Conservation (phyloP, 1,139 yeast species). For the Zygosaccharomyces sapae region DNA sequence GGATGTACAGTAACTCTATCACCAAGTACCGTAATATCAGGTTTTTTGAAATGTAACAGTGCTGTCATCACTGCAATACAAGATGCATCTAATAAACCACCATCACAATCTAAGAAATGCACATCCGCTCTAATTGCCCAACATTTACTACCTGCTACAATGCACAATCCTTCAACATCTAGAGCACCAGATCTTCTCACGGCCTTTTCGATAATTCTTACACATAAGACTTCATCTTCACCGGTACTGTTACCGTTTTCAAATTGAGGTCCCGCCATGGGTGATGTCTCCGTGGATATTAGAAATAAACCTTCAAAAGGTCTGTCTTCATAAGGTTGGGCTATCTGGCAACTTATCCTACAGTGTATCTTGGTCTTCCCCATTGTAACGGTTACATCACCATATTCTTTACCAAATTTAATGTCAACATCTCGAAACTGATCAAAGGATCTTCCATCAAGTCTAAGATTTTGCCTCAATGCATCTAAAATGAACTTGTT, state of each 20-base stretch:
- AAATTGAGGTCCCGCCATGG: constrained; percentile 84
- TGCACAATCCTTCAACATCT: constrained; percentile 85
- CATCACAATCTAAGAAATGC: constrained; percentile 84
- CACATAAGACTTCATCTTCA: constrained; percentile 73
- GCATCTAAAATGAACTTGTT: constrained; percentile 56
- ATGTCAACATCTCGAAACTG: constrained; percentile 64
- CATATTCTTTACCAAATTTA: constrained; percentile 66
- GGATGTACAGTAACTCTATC: constrained; percentile 68
- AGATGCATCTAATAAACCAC: constrained; percentile 85
- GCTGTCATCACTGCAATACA: constrained; percentile 89
- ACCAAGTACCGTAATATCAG: constrained; percentile 73
- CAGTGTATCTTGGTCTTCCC: constrained; percentile 76
- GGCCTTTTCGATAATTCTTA: constrained; percentile 87
- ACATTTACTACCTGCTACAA: constrained; percentile 84
- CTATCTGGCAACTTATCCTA: constrained; percentile 74
- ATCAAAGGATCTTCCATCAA: constrained; percentile 63
- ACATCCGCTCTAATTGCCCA: constrained; percentile 90
- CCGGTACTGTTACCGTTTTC: constrained; percentile 63
- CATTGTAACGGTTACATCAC: constrained; percentile 71
- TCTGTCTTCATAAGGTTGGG: constrained; percentile 79
- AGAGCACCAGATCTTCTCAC: constrained; percentile 84
- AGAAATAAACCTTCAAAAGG: constrained; percentile 90
- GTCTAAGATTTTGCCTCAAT: constrained; percentile 56
- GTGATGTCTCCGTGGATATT: constrained; percentile 79
- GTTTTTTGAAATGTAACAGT: constrained; percentile 73